These are phyloP conservation scores for Ustilago xerochloae DNA, from an alignment of 1,284 basidiomycete genomes.

Conservation along the genomic window DNA sequence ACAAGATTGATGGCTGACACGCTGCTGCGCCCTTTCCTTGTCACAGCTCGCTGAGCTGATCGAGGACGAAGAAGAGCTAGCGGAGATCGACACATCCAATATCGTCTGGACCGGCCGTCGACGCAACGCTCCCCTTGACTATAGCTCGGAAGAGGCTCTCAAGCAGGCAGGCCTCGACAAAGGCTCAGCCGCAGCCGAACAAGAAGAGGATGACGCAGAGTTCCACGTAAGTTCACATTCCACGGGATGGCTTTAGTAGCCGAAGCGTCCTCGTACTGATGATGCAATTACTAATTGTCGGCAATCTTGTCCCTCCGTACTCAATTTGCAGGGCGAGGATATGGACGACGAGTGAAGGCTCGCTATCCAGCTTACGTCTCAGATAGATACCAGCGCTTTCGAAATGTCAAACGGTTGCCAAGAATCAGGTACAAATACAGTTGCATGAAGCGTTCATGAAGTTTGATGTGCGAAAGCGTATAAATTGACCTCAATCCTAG, in stretches of 20 bases:
- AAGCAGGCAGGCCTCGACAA: slow-evolving; percentile 51
- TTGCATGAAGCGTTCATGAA: neutral
- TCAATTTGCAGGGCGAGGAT: slow-evolving; percentile 38
- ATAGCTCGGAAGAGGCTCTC: slow-evolving; percentile 58
- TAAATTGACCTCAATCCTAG: slow-evolving; percentile 11
- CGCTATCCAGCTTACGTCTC: neutral
- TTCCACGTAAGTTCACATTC: slow-evolving; percentile 39
- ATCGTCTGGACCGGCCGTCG: slow-evolving; percentile 52
- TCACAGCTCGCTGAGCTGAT: slow-evolving; percentile 41
- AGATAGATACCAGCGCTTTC: neutral
- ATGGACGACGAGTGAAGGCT: slow-evolving; percentile 25
- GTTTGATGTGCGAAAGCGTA: neutral
- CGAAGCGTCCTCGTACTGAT: neutral
- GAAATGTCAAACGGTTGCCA: neutral
- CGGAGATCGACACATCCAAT: slow-evolving; percentile 50
- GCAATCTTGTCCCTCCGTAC: too few relatives aligned
- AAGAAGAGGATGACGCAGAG: slow-evolving; percentile 54
- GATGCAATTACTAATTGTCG: neutral
- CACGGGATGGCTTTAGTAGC: too few relatives aligned
- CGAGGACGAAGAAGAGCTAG: slow-evolving; percentile 53
- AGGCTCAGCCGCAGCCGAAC: slow-evolving; percentile 23
- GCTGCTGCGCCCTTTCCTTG: neutral
- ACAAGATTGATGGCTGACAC: neutral
- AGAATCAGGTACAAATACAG: slow-evolving; percentile 25
- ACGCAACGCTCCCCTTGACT: slow-evolving; percentile 53